Evolutionary conservation across 2,329 filamentous ascomycete species (phyloP), one percentile per base, ranked within the genome.

Genomic region (Huntiella savannae): DNA sequence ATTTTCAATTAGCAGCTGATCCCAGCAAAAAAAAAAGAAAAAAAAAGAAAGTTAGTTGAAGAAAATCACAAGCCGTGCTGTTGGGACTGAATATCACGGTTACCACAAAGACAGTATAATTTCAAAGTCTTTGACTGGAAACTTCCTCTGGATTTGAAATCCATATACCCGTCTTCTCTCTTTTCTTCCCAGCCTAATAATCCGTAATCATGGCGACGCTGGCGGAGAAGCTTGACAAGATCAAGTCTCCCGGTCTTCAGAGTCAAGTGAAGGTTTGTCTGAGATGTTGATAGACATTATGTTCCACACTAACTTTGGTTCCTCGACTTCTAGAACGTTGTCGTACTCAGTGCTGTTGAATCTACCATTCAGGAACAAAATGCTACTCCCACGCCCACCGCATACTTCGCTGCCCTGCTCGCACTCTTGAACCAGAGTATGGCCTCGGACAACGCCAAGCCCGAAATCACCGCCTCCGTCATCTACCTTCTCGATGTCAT

Each of bases 401-500:
- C 82, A 51, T 98, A 96, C 64, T 95, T 96, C 59, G 87, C 87
- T 12, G 87, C 91, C n/a, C 75, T 98, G 4, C 71, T 98, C 40
- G 84, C 87, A 34, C 73, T 98, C 3, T 74, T 98, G 3, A 75
- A 77, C 55, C 82, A 92, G 63, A 79, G 84, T 22, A 71, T 82
- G 46, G 75, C 71, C 35, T 69, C 63, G 52, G 79, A 76, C 44
- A 75, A 76, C 46, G 68, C 82, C 47, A 88, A 88, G 59, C 82
- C 83, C 60, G 85, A 92, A 53, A 68, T 92, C 50, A 81, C 83
- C 32, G 77, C 82, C 16, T 83, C 88, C 2, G 81, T 92, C 53
- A 82, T 98, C 55, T 98, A 98, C 63, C 78, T 98, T 12, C 84
- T 98, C 66, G 88, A 98, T 63, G 69, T 93, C 54, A 75, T 95